phyloP scores from a whole-genome alignment of 305 asterid species.

The Fraxinus xanthoxyloides region DNA sequence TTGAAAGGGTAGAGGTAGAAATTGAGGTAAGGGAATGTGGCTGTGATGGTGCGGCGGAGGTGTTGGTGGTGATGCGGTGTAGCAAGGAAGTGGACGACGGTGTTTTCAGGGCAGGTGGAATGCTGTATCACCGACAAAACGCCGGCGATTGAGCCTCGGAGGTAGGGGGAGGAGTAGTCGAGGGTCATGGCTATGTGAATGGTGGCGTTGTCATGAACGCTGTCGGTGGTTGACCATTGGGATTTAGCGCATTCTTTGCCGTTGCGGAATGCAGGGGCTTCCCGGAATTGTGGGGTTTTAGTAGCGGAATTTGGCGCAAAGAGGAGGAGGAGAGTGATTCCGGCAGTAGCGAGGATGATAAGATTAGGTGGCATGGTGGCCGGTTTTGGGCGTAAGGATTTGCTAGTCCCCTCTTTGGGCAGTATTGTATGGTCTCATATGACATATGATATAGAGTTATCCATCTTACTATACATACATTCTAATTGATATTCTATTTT shows the following conservation, averaged over 20 bases:
- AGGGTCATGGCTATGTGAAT: slow-evolving; percentile 85
- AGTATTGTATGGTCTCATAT: background rate
- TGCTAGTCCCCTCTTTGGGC: background rate
- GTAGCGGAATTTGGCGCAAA: slow-evolving; percentile 22
- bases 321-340: slow-evolving; percentile 30
- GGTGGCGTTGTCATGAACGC: slow-evolving; percentile 21
- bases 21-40: slow-evolving; percentile 74
- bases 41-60: slow-evolving; percentile 49
- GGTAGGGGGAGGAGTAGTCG: slow-evolving; percentile 80
- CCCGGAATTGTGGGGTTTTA: slow-evolving; percentile 52
- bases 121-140: slow-evolving; percentile 81
- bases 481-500: too few relatives aligned
- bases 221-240: slow-evolving; percentile 29
- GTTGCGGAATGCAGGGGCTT: slow-evolving; percentile 89
- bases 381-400: background rate
- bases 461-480: too few relatives aligned
- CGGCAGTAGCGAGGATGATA: slow-evolving; percentile 18
- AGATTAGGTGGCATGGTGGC: slow-evolving; percentile 33
- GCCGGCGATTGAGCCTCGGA: slow-evolving; percentile 85
- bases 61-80: slow-evolving; percentile 39
- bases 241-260: slow-evolving; percentile 48
- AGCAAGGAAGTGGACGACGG: slow-evolving; percentile 75
- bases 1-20: slow-evolving; percentile 64
- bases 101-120: slow-evolving; percentile 77
- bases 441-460: background rate